Conservation (phyloP, 2,329 filamentous ascomycete species). For the Diaporthe capsici region DNA sequence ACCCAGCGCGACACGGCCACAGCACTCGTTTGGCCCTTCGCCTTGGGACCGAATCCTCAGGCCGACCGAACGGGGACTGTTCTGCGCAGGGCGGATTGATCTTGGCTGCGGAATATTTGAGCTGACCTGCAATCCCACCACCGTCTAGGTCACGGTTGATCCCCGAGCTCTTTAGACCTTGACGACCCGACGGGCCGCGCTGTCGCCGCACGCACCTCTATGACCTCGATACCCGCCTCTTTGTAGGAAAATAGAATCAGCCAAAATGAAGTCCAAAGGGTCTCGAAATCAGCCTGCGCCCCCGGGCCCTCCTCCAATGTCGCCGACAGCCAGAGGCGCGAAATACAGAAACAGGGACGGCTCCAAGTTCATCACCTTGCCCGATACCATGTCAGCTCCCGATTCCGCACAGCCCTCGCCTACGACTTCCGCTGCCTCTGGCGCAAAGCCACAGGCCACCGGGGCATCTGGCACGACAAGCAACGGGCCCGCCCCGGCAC, state of each 20-base stretch:
- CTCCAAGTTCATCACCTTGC: conserved; percentile 77
- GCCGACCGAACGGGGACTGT: neutral
- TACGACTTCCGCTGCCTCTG: conserved; percentile 53
- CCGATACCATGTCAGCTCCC: conserved; percentile 58
- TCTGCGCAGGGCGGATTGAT: neutral
- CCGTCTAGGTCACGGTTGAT: conserved; percentile 35
- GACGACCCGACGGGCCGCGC: conserved; percentile 37
- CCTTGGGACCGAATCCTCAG: conserved; percentile 7
- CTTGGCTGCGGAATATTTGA: conserved; percentile 1
- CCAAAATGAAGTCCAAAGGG: conserved; percentile 48
- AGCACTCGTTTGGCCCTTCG: conserved; percentile 16
- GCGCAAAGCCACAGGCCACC: conserved; percentile 51
- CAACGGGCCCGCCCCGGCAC: conserved; percentile 53
- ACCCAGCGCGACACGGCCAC: conserved; percentile 16
- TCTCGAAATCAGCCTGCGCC: conserved; percentile 49
- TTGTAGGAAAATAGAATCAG: conserved; percentile 29
- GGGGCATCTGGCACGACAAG: conserved; percentile 40
- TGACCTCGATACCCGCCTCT: conserved; percentile 31
- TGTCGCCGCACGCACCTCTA: conserved; percentile 39
- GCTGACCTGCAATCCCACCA: conserved; percentile 31
- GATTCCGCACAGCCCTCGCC: conserved; percentile 70
- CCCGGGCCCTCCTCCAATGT: conserved; percentile 56
- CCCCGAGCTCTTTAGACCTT: conserved; percentile 27
- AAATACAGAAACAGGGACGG: conserved; percentile 79
- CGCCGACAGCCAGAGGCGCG: conserved; percentile 65